Evolutionary conservation across 2,329 filamentous ascomycete genomes (phyloP), one percentile per base, ranked within the genome.

Genomic region (Rhytidhysteron rufulum): DNA sequence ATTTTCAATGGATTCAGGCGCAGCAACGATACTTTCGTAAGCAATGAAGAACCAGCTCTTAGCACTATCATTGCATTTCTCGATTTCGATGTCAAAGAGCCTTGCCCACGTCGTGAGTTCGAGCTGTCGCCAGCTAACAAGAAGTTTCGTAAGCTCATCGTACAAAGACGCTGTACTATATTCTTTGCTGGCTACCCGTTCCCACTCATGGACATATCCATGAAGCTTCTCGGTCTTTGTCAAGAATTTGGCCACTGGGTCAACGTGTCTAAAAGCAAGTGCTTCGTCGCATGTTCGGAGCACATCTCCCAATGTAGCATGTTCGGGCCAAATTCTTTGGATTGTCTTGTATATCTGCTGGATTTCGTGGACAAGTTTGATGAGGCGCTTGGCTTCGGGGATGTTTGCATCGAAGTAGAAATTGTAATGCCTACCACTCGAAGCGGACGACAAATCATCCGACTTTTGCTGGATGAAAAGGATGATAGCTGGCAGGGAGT

Each of bases 11-110:
- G 79, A 77, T 39, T 87, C 72, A 0, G 90, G 85, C 8, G 83
- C 84, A 3, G 82, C 84, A 51, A 98, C 78, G 31, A 95, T 80
- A 4, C 85, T 88, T 64, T 97, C 88, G 56, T 96, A 98, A 1
- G 91, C 89, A 44, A 97, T 78, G 54, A 96, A 98, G 84, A 90
- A 98, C 93, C 93, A 98, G 13, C 85, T 84, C 53, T 82, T 83
- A 2, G 91, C 89, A 56, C 88, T 84, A 35, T 87, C 78, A 17
- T 83, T 73, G 53, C 83, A 89, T 54, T 85, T 88, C 39, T 79
- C 75, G 27, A 82, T 76, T 63, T 98, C 93, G 62, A 86, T 81
- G 51, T 95, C 88, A 44, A 98, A 85, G 3, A 98, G 67, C 31
- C 84, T 86, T 25, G 86, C 83, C 93, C 93, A 98, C 1, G 91